These are phyloP conservation scores for Metschnikowia similis DNA, from an alignment of 805 yeast species.

Conservation along the genomic window DNA sequence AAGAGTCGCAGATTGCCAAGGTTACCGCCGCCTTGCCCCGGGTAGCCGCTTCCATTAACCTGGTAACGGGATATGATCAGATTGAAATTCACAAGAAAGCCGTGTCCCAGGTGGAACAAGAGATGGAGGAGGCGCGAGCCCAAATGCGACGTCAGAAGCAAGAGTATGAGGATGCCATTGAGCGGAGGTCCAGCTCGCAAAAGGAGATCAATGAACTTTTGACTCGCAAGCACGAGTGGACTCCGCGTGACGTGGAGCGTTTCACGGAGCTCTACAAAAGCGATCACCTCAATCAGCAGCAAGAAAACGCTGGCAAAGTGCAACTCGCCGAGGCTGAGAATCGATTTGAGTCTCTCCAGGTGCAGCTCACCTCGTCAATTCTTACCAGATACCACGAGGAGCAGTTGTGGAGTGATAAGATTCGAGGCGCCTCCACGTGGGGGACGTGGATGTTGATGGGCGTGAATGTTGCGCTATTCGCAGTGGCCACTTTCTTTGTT, in stretches of 20 bases:
- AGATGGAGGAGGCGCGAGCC: constrained; percentile 45
- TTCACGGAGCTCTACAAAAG: constrained; percentile 78
- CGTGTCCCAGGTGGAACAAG: constrained; percentile 54
- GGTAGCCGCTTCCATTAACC: constrained; percentile 47
- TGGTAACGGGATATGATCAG: constrained; percentile 84
- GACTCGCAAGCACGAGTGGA: constrained; percentile 83
- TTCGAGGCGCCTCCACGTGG: constrained; percentile 92
- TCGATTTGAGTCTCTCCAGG: constrained; percentile 64
- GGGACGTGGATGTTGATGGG: constrained; percentile 92
- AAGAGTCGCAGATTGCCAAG: not conserved
- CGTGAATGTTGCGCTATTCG: constrained; percentile 69
- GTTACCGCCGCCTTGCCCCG: not conserved
- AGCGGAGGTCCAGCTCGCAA: constrained; percentile 65
- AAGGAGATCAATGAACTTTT: constrained; percentile 81
- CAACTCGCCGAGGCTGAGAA: constrained; percentile 52
- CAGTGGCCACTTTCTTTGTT: constrained; percentile 77
- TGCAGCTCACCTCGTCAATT: constrained; percentile 68
- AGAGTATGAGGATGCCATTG: constrained; percentile 56
- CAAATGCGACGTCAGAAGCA: constrained; percentile 47
- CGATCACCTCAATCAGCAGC: constrained; percentile 69
- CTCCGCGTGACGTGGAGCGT: constrained; percentile 68
- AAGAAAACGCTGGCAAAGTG: constrained; percentile 49
- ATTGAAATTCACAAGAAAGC: constrained; percentile 66
- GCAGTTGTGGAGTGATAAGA: constrained; percentile 97
- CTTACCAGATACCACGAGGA: constrained; percentile 92